Conservation (phyloP, 1,284 basidiomycete species). For the Cryptococcus sp. region DNA sequence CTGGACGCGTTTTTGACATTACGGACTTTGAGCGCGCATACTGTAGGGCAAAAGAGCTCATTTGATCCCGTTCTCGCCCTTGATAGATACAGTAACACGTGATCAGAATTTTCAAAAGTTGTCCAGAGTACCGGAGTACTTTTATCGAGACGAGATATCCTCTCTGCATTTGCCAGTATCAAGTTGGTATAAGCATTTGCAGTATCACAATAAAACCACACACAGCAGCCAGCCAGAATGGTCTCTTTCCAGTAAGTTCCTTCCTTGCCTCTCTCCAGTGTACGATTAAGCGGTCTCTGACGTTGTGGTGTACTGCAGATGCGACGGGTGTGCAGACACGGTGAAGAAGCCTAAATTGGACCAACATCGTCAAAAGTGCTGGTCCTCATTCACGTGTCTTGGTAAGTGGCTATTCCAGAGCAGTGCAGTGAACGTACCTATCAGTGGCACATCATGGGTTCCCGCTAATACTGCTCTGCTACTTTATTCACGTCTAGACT, state of each 20-base stretch:
- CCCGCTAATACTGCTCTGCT: too few species aligned
- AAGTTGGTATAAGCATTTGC: too few species aligned
- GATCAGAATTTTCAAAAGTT: constrained; percentile 13
- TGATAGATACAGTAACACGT: constrained; percentile 4
- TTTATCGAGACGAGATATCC: too few species aligned
- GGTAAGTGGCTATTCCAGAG: constrained; percentile 29
- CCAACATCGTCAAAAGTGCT: constrained; percentile 54
- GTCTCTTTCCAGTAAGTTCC: constrained; percentile 62
- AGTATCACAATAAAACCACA: too few species aligned
- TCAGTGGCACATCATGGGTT: not conserved
- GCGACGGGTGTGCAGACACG: constrained; percentile 72
- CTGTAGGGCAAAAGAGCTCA: too few species aligned
- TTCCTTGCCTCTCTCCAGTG: constrained; percentile 1
- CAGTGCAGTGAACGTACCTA: too few species aligned
- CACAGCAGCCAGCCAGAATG: constrained; percentile 48
- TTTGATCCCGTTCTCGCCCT: constrained; percentile 6
- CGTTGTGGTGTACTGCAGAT: constrained; percentile 54
- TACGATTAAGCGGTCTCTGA: too few species aligned
- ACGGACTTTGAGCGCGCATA: too few species aligned
- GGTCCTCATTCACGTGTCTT: constrained; percentile 76
- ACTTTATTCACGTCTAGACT: constrained; percentile 59
- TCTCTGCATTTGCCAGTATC: too few species aligned
- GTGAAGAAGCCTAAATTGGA: constrained; percentile 85
- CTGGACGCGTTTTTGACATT: too few species aligned
- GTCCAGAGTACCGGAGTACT: not conserved